Evolutionary conservation across 2,329 filamentous ascomycete species (phyloP), one percentile per base, ranked within the genome.

Genomic region (Xylaria sp.): DNA sequence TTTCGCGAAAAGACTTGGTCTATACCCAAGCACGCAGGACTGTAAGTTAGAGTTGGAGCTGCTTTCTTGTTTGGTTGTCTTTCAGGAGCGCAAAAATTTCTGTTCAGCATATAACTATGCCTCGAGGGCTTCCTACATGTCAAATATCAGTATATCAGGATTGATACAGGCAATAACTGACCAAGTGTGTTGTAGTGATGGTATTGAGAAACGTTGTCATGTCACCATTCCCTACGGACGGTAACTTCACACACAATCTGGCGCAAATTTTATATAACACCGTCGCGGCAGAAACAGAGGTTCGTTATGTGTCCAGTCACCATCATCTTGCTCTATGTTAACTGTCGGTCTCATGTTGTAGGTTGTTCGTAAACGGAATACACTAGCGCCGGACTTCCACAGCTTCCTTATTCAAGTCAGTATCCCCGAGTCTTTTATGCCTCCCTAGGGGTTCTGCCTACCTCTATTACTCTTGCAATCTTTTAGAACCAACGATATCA

Each of bases 191-290:
- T 31, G 15, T 3, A 65, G 63, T 84, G 1, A 80, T 83, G 67
- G 82, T 84, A 1, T 56, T 85, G 9, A 77, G 81, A 9, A 85
- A 84, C 29, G 83, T 84, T 0, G 80, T 83, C 38, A 85, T 85
- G 82, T 81, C 79, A 5, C 81, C 81, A 0, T 83, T 80, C 50
- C 79, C 81, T 0, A 80, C 79, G 1, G 77, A 79, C 17, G 73
- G 73, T 0, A 76, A 79, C 47, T 83, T 84, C 66, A 77, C 82
- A 42, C 73, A 73, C 13, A 74, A 77, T 1, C 60, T 84, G 9
- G 80, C 79, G 9, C 49, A 64, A 0, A 74, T 75, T 20, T 77
- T 83, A 31, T 73, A 75, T 47, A 42, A 76, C 0, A 71, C 75
- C 0, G 77, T 80, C 10, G 65, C 67, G 2, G 61, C 74, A 0